Conservation (phyloP, 371 early-diverging fungal species). For the Fennellomyces sp. region DNA sequence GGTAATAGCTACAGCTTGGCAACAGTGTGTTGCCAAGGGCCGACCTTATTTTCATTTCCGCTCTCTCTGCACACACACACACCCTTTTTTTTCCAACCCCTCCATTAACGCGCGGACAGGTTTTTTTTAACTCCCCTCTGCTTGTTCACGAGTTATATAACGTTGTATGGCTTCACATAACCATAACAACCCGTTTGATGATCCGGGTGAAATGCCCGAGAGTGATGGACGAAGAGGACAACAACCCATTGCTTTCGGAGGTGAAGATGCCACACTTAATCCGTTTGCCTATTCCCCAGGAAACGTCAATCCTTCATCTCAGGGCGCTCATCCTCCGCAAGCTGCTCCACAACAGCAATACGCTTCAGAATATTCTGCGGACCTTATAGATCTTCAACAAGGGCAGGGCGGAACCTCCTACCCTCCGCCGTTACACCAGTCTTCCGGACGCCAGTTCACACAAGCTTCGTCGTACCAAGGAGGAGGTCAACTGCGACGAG, state of each 20-base stretch:
- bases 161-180: conserved; percentile 19
- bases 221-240: conserved; percentile 7
- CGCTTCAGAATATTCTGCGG: conserved; percentile 15
- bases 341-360: conserved; percentile 3
- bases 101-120: neutral
- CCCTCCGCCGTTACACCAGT: conserved; percentile 15
- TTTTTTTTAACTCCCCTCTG: neutral
- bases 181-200: conserved; percentile 26
- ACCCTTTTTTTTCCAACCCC: neutral
- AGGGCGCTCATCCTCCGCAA: neutral
- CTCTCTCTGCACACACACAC: neutral
- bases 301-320: too few relatives aligned
- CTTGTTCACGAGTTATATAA: too few relatives aligned
- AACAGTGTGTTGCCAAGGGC: neutral
- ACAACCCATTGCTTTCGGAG: conserved; percentile 12
- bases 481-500: conserved; percentile 11
- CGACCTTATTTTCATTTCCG: neutral
- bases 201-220: conserved; percentile 16
- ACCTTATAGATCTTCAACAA: conserved; percentile 27
- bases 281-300: conserved; percentile 12
- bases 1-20: too few relatives aligned
- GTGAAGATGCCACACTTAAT: conserved; percentile 17
- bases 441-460: conserved; percentile 4
- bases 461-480: conserved; percentile 3
- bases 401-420: conserved; percentile 9